Percentiles rank a stretch among this genome's conserved stretches.
Conservation (phyloP, 192 early-diverging fungal genomes). For the Dissophora ornata region DNA sequence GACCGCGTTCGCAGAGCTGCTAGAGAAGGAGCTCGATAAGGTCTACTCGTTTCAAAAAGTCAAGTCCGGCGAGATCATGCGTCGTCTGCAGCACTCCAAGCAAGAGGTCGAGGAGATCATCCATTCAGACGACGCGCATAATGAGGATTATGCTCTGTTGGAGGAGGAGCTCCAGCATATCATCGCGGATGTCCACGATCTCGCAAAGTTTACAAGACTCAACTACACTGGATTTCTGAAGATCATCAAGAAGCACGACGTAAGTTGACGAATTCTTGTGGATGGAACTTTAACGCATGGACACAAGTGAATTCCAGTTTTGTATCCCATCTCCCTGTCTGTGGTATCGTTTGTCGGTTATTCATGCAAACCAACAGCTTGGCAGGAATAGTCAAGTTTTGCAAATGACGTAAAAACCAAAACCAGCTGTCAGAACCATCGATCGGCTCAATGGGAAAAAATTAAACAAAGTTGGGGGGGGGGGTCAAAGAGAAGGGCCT, state of each 20-base stretch:
- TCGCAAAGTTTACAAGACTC: constrained; percentile 84
- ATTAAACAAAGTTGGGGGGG: too few relatives aligned
- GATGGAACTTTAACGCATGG: too few relatives aligned
- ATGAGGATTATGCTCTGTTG: constrained; percentile 74
- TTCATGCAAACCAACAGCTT: too few relatives aligned
- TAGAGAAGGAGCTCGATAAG: constrained; percentile 95
- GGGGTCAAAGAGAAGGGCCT: too few relatives aligned
- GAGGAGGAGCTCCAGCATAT: constrained; percentile 80
- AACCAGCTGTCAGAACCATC: too few relatives aligned
- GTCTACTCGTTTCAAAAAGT: constrained; percentile 81
- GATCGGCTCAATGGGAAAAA: too few relatives aligned
- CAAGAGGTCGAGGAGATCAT: constrained; percentile 73
- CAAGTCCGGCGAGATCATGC: constrained; percentile 81
- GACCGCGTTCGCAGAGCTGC: constrained; percentile 81
- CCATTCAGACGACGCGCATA: constrained; percentile 54
- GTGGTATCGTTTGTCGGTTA: too few relatives aligned
- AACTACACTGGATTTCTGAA: constrained; percentile 90
- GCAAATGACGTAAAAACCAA: too few relatives aligned
- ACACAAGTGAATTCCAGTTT: too few relatives aligned
- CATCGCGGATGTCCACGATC: constrained; percentile 85
- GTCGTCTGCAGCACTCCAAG: constrained; percentile 73
- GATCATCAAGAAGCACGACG: constrained; percentile 99
- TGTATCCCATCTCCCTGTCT: too few relatives aligned
- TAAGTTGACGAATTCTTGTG: constrained; percentile 59
- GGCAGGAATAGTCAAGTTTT: too few relatives aligned